Percentiles rank a stretch among this genome's conserved stretches.
These are phyloP conservation scores for Aphanomyces invadans DNA, from an alignment of 352 stramenopile genomes.

Conservation along the genomic window DNA sequence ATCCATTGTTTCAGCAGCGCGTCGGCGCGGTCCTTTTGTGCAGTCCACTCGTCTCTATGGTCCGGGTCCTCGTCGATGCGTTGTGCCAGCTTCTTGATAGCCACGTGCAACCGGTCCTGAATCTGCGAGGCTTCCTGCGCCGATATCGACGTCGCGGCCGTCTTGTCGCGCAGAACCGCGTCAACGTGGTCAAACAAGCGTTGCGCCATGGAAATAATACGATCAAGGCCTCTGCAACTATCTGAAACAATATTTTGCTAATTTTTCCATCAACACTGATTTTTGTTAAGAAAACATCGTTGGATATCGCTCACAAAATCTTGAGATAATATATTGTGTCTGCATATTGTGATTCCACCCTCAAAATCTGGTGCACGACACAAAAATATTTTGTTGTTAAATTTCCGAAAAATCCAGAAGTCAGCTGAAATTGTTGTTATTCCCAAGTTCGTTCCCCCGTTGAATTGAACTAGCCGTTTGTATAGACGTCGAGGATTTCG, in stretches of 20 bases:
- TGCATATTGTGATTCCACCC: too few relatives aligned
- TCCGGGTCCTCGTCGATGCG: conserved; percentile 21
- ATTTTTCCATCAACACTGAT: not conserved
- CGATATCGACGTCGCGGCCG: not conserved
- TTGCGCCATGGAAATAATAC: not conserved
- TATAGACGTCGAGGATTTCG: not conserved
- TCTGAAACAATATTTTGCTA: too few relatives aligned
- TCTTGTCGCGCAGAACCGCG: conserved; percentile 1
- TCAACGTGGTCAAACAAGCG: conserved; percentile 12
- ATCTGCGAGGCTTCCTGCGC: not conserved
- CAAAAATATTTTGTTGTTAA: not conserved
- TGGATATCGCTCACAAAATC: too few relatives aligned
- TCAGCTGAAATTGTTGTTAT: too few relatives aligned
- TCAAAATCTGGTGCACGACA: too few relatives aligned
- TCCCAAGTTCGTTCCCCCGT: too few relatives aligned
- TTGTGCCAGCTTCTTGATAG: not conserved
- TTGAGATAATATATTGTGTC: too few relatives aligned
- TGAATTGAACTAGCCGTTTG: too few relatives aligned
- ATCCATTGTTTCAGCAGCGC: conserved; percentile 14
- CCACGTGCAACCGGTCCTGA: not conserved
- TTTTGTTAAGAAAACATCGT: too few relatives aligned
- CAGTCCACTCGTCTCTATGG: not conserved
- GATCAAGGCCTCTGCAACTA: not conserved
- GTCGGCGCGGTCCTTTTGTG: conserved; percentile 11
- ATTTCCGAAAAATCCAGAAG: not conserved